Base-by-base conservation (phyloP, 352 stramenopile species). In the Phytophthora kernoviae region DNA sequence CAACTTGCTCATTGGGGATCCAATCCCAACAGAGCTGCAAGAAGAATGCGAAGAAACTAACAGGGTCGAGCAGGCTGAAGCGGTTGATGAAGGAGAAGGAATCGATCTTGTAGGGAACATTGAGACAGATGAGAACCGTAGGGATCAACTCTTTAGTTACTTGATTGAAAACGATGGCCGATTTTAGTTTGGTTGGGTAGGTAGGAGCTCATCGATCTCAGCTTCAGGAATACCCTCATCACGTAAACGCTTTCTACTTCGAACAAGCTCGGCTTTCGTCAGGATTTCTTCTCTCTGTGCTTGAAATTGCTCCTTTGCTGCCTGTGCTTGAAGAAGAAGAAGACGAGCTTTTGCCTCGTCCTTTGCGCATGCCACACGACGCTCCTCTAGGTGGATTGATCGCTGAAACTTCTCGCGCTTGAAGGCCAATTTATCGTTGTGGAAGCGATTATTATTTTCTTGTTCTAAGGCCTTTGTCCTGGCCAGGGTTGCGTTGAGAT, bases 1-100 rank as follows among this genome's bases (percentile, higher is more conserved):
- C 40, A 74, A 74, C 24, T 30, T 74, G 3, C 52, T 74, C 14
- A 40, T 74, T 40, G n/a, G 24, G 22, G 58, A 73, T 27, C 58
- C 65, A 5, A 8, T 74, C 10, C 49, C 57, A 17, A 5, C 18
- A n/a, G 50, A 60, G 17, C 54, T 43, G 33, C 39, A 66, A 57
- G 14, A 61, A 17, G 54, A 60, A 11, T 32, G 54, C 17, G 7
- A 33, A n/a, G 22, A 58, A 52, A 52, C 42, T 26, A 6, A 43
- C 39, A 2, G 6, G 8, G 20, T 49, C 9, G 36, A 49, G 3
- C 15, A 49, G 15, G 24, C 21, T 21, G 36, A 21, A 11, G 18
- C 21, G 10, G 42, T 17, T 42, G 62, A 4, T 30, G 57, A 3
- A 37, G 69, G 27, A 18, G 65, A 39, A 39, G 69, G 0, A 36